Conservation (phyloP, 2,329 filamentous ascomycete genomes). For the Lasiodiplodia hormozganensis region DNA sequence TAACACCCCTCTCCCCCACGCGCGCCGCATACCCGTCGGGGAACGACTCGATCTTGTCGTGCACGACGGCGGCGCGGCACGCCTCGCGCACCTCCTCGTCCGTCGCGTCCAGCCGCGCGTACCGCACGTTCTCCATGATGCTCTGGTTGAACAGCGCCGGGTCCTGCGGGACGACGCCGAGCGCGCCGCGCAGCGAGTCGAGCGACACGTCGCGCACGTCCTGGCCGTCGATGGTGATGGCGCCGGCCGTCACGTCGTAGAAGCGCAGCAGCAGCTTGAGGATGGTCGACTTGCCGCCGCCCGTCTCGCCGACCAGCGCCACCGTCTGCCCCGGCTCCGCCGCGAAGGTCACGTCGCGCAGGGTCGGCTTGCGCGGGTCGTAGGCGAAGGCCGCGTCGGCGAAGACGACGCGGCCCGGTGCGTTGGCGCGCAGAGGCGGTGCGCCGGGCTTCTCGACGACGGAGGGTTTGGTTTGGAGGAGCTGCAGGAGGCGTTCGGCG, state of each 20-base stretch:
- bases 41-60: constrained; percentile 16
- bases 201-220: constrained; percentile 63
- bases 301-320: constrained; percentile 64
- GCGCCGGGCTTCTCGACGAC: constrained; percentile 59
- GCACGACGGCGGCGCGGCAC: constrained; percentile 43
- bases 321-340: constrained; percentile 59
- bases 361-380: constrained; percentile 58
- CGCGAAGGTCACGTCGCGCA: constrained; percentile 59
- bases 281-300: constrained; percentile 64
- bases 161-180: constrained; percentile 52
- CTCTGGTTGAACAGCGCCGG: constrained; percentile 51
- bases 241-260: constrained; percentile 59
- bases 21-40: constrained; percentile 71
- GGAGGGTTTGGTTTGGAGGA: constrained; percentile 65
- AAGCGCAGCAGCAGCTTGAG: constrained; percentile 63
- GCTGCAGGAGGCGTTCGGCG: constrained; percentile 66
- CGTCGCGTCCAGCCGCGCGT: constrained; percentile 57
- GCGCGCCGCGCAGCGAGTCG: constrained; percentile 58
- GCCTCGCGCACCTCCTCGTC: constrained; percentile 57
- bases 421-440: constrained; percentile 58
- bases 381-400: constrained; percentile 55
- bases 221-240: constrained; percentile 60
- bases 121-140: constrained; percentile 48
- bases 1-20: constrained; percentile 79
- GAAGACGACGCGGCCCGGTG: constrained; percentile 58